Base-by-base conservation (phyloP, 176 grass and related monocot genomes). In the Tuctoria greenei region DNA sequence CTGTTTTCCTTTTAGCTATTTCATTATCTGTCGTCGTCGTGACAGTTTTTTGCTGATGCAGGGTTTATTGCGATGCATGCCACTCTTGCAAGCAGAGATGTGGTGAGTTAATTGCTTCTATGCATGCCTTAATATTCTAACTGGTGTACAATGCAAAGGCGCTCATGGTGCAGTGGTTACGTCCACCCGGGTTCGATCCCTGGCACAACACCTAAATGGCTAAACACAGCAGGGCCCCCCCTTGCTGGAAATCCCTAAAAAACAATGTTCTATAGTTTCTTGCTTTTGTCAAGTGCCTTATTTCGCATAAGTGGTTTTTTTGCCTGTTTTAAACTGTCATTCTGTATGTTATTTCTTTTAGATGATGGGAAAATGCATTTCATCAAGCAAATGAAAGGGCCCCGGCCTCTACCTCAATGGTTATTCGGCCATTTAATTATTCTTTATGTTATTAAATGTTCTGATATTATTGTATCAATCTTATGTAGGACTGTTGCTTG, bases 11-110 rank as follows among this genome's bases (percentile, higher is more conserved):
- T 69, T 40, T 55, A 46, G 3, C 31, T 66, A 50, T 69, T 51
- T 17, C 31, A 40, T 72, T 60, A 0, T 50, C 14, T 39, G 34
- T 81, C 16, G 47, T 78, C 72, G 83, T 24, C 9, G 7, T 57
- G 25, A 41, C 23, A 36, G 10, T 69, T 40, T 24, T 71, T 70
- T 35, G 25, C 35, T 77, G 37, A 64, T 85, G 65, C 87, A 98
- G 95, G 95, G 26, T 92, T 98, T 70, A 92, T 98, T 79, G 89
- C 95, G n/a, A 90, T 98, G 95, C 94, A 98, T 88, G 95, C 95
- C 86, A 94, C 91, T 70, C 88, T 98, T 81, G 88, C 95, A 64
- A 98, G 95, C 79, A 81, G 95, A 68, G 95, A 98, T 79, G 95
- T 98, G 86, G 95, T 94, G 81, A 94, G 95, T 78, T 83, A 56